Base-by-base conservation (phyloP, 192 early-diverging fungal species). In the Backusella psychrophila region DNA sequence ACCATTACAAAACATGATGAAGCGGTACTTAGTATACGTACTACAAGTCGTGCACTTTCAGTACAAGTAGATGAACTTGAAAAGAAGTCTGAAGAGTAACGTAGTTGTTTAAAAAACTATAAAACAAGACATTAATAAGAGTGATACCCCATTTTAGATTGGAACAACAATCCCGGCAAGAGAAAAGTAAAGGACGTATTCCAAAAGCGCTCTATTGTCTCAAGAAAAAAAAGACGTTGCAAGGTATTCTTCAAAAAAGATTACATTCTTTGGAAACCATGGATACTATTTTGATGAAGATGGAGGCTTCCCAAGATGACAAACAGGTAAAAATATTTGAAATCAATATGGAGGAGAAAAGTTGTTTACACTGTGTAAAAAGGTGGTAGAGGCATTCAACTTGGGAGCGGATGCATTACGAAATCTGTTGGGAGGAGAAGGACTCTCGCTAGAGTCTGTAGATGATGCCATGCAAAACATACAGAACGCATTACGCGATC, bases 261-360 rank as follows among this genome's bases (percentile, higher is more conserved):
- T 46, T 92, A 8, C 69, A 75, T 3, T 90, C 88, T n/a, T 72
- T 91, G 21, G 86, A 90, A 38, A 88, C 88, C 0, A 84, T 93
- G 53, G 89, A 90, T 21, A 78, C 78, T 2, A 90, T 93, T 34
- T 70, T 93, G 26, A 75, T 87, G 38, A 89, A 88, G 69, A 92
- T 93, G 66, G 86, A 91, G 70, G 77, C 79, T 6, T 89, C 91
- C 2, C 88, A 91, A 70, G 85, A 85, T 4, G 88, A 93, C 75
- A 65, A 85, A 0, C 89, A 91, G 80, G 90, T 88, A 79, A 66
- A 46, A 69, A 4, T 31, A 6, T 15, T 7, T 65, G 29, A 12
- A 69, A 41, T 29, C 3, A 44, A 46, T 33, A 44, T 14, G 19
- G 6, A 44, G 26, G 23, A 3, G 1, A 44, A 46, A 15, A 2